Percentiles rank a stretch among this genome's conserved stretches.
Evolutionary conservation across 345 rosid species (phyloP).

Genomic region (Linum lewisii): DNA sequence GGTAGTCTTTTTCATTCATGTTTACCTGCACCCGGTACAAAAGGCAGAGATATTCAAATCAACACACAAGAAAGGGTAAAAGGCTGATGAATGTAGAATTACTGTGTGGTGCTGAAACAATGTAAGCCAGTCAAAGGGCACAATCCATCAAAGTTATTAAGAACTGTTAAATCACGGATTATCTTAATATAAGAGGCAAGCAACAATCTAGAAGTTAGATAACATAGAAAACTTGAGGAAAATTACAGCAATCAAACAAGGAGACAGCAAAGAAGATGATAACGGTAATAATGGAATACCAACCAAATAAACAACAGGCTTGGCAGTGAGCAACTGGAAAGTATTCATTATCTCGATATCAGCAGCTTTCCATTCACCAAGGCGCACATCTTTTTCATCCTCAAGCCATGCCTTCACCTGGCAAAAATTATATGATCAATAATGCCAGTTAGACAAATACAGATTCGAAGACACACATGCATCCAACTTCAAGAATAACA

Average conservation of each 20-base stretch:
- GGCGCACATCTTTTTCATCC: slow-evolving; percentile 79
- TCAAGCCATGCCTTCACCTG: slow-evolving; percentile 79
- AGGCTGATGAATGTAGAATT: background rate
- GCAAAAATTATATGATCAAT: slow-evolving; percentile 4
- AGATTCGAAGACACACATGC: background rate
- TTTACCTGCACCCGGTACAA: slow-evolving; percentile 46
- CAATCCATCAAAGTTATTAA: background rate
- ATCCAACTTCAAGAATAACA: background rate
- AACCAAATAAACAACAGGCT: slow-evolving; percentile 96
- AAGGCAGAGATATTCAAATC: background rate
- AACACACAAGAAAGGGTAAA: background rate
- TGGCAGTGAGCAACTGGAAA: slow-evolving; percentile 92
- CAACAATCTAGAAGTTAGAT: background rate
- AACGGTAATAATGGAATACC: slow-evolving; percentile 7
- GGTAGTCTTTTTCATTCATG: slow-evolving; percentile 92
- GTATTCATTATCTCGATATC: slow-evolving; percentile 86
- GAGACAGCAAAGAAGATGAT: background rate
- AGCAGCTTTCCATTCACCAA: slow-evolving; percentile 98
- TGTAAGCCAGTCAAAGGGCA: background rate
- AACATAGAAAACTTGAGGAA: background rate
- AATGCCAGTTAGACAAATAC: background rate
- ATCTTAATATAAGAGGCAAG: background rate
- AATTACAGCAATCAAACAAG: background rate
- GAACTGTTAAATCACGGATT: background rate
- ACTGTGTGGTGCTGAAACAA: background rate